These are phyloP conservation scores for Jacaranda copaia DNA, from an alignment of 257 asterid species.

Conservation along the genomic window DNA sequence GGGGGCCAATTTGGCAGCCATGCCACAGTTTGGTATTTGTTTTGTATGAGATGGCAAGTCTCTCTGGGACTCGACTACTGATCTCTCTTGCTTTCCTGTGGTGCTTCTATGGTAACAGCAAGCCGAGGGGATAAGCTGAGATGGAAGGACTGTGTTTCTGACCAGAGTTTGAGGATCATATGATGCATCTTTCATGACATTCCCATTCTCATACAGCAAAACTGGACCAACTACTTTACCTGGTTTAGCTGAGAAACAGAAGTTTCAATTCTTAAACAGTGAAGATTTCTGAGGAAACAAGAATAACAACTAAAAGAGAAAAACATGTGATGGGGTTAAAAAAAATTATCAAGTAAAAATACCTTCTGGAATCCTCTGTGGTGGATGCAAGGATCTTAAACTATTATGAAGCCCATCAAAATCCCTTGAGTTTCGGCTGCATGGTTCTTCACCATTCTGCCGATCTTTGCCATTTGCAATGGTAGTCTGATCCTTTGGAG, in stretches of 20 bases:
- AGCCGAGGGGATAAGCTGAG: constrained; percentile 48
- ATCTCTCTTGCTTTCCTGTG: constrained; percentile 53
- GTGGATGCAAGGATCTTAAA: constrained; percentile 60
- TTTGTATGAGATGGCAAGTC: constrained; percentile 46
- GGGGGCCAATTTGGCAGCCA: constrained; percentile 68
- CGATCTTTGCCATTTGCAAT: constrained; percentile 48
- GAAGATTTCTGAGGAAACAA: background rate
- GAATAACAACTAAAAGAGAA: background rate
- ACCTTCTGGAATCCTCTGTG: constrained; percentile 72
- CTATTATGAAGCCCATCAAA: constrained; percentile 54
- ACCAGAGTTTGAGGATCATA: constrained; percentile 54
- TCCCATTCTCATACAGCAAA: constrained; percentile 51
- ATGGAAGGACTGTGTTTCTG: constrained; percentile 47
- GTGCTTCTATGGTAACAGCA: constrained; percentile 51
- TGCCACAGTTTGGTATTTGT: constrained; percentile 63
- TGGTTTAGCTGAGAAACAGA: constrained; percentile 60
- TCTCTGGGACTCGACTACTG: constrained; percentile 42
- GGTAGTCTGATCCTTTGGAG: constrained; percentile 56
- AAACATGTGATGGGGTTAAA: constrained; percentile 1
- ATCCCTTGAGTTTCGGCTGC: constrained; percentile 54
- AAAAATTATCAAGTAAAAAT: background rate
- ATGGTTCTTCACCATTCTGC: constrained; percentile 58
- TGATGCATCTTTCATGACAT: constrained; percentile 44
- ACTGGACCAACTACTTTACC: constrained; percentile 68
- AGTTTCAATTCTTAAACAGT: background rate